These are phyloP conservation scores for Penicillium alfredii DNA, from an alignment of 495 filamentous ascomycete genomes.

Conservation along the genomic window DNA sequence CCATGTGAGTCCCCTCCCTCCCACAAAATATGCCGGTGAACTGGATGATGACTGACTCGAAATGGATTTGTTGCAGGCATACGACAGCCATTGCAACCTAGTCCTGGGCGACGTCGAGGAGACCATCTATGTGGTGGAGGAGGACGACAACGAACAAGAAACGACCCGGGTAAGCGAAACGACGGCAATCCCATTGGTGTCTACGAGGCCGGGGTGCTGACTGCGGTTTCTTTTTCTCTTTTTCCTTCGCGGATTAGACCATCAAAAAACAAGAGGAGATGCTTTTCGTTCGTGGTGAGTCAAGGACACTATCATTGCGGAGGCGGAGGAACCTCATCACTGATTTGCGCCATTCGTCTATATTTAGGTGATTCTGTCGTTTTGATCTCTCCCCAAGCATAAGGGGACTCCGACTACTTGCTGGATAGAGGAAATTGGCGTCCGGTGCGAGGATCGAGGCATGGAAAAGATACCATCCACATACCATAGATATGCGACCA, in stretches of 20 bases:
- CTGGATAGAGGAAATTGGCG: slow-evolving; percentile 18
- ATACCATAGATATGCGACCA: slow-evolving; percentile 28
- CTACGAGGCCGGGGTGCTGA: slow-evolving; percentile 7
- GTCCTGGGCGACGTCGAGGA: slow-evolving; percentile 96
- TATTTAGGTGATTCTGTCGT: slow-evolving; percentile 85
- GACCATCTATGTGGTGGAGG: slow-evolving; percentile 83
- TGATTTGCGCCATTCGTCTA: slow-evolving; percentile 6
- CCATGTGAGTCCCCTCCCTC: slow-evolving; percentile 57
- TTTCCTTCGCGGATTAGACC: slow-evolving; percentile 61
- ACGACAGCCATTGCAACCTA: slow-evolving; percentile 98
- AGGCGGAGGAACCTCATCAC: too few relatives aligned
- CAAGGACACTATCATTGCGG: too few relatives aligned
- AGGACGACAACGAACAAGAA: slow-evolving; percentile 81
- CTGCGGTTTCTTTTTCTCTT: slow-evolving; percentile 1
- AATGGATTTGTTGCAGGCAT: too few relatives aligned
- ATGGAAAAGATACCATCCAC: slow-evolving; percentile 20
- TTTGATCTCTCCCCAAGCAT: slow-evolving; percentile 78
- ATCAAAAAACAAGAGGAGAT: slow-evolving; percentile 96
- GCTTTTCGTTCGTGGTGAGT: slow-evolving; percentile 94
- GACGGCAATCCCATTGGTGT: too few relatives aligned
- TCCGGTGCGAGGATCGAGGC: slow-evolving; percentile 18
- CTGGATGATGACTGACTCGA: too few relatives aligned
- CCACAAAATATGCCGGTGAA: too few relatives aligned
- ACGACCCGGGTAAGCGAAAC: slow-evolving; percentile 51
- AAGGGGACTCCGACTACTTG: slow-evolving; percentile 18